Conservation (phyloP, 2,329 filamentous ascomycete species). For the Fusarium sp. region DNA sequence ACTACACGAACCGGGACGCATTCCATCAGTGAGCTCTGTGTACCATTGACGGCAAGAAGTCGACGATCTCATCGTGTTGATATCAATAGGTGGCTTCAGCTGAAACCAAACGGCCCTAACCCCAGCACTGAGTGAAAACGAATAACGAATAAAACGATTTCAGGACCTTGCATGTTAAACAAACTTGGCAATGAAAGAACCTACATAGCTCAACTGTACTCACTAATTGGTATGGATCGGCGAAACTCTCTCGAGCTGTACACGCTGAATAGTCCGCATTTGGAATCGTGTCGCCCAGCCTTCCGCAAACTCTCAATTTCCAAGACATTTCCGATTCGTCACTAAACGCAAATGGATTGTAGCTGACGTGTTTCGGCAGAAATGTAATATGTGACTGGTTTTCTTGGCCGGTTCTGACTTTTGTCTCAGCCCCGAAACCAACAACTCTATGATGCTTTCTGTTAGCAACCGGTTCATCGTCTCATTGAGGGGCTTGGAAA, state of each 20-base stretch:
- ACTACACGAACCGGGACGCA: slow-evolving; percentile 12
- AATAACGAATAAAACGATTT: slow-evolving; percentile 14
- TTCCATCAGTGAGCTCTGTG: background rate
- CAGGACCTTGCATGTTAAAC: slow-evolving; percentile 5
- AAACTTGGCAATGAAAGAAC: background rate
- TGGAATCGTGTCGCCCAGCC: slow-evolving; percentile 12
- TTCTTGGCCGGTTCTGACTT: background rate
- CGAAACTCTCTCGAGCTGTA: background rate
- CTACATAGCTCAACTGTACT: background rate
- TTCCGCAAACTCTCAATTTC: slow-evolving; percentile 1
- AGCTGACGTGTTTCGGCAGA: slow-evolving; percentile 10
- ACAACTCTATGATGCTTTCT: slow-evolving; percentile 20
- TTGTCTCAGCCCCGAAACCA: slow-evolving; percentile 7
- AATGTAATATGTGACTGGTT: background rate
- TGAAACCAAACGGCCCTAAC: slow-evolving; percentile 9
- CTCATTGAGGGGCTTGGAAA: background rate
- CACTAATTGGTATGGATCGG: slow-evolving; percentile 26
- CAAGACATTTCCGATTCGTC: slow-evolving; percentile 6
- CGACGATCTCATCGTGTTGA: background rate
- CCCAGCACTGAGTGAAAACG: background rate
- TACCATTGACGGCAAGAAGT: background rate
- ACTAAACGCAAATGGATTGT: slow-evolving; percentile 11
- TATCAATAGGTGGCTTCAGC: background rate
- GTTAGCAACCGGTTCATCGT: background rate
- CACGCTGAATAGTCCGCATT: slow-evolving; percentile 13